phyloP scores from a whole-genome alignment of 371 early-diverging fungal genomes.

The Mucor racemosus region DNA sequence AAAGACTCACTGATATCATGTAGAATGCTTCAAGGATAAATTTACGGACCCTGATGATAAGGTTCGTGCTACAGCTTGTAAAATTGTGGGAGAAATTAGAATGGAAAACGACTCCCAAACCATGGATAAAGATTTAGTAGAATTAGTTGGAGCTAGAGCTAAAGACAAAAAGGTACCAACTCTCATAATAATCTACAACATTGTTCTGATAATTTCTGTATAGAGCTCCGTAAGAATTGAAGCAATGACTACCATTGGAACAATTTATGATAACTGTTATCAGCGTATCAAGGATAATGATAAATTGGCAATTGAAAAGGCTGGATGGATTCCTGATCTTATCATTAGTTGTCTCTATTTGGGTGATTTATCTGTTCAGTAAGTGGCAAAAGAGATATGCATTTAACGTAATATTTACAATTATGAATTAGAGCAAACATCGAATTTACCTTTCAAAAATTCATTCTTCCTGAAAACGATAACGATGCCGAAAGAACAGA shows the following conservation, averaged over 20 bases:
- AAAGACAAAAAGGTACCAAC: slow-evolving; percentile 82
- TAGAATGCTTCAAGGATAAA: slow-evolving; percentile 71
- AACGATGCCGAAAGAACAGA: slow-evolving; percentile 61
- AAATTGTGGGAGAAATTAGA: slow-evolving; percentile 69
- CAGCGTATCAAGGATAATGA: slow-evolving; percentile 63
- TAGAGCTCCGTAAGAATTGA: slow-evolving; percentile 69
- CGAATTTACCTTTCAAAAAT: slow-evolving; percentile 41
- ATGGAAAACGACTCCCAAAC: slow-evolving; percentile 49
- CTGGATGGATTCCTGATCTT: slow-evolving; percentile 84
- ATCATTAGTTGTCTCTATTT: slow-evolving; percentile 80
- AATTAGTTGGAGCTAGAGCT: slow-evolving; percentile 75
- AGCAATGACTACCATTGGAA: slow-evolving; percentile 75
- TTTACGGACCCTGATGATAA: slow-evolving; percentile 92
- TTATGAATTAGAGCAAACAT: slow-evolving; percentile 37
- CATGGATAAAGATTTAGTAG: slow-evolving; percentile 64
- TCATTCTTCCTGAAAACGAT: slow-evolving; percentile 45
- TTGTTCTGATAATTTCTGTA: background rate
- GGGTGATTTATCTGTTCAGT: slow-evolving; percentile 79
- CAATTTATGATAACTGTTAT: slow-evolving; percentile 73
- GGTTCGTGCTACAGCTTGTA: slow-evolving; percentile 81
- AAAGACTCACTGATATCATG: background rate
- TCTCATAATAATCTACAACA: background rate
- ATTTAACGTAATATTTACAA: no score
- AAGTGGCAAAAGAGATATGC: slow-evolving; percentile 22
- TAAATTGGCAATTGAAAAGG: slow-evolving; percentile 44